A percentile compares a stretch with the other conserved stretches of the same genome.
Evolutionary conservation across 805 yeast genomes (phyloP).

Genomic region (Kodamaea hsintzibuensis): DNA sequence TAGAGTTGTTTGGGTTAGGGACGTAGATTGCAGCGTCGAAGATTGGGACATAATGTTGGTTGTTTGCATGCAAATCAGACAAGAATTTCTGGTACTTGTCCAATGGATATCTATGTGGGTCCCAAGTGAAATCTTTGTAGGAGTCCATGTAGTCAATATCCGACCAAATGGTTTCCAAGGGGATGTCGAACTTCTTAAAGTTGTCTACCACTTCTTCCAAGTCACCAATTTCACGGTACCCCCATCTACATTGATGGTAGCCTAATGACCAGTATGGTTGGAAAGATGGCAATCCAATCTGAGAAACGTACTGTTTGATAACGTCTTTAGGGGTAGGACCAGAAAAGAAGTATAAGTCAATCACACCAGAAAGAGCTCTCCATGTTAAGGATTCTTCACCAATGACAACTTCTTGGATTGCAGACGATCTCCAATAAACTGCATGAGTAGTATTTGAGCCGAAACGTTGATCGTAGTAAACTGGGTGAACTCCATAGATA

Average conservation of each 20-base stretch:
- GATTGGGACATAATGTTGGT: slow-evolving; percentile 27
- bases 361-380: slow-evolving; percentile 28
- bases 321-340: slow-evolving; percentile 26
- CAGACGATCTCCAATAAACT: slow-evolving; percentile 31
- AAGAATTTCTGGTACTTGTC: slow-evolving; percentile 18
- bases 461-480: slow-evolving; percentile 28
- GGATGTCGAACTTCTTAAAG: slow-evolving; percentile 19
- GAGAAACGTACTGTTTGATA: slow-evolving; percentile 21
- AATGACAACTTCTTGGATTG: slow-evolving; percentile 28
- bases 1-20: slow-evolving; percentile 23
- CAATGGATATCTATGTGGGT: slow-evolving; percentile 22
- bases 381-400: slow-evolving; percentile 27
- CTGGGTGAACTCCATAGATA: slow-evolving; percentile 34
- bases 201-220: slow-evolving; percentile 19
- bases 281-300: slow-evolving; percentile 24
- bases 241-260: slow-evolving; percentile 29
- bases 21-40: slow-evolving; percentile 28
- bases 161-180: slow-evolving; percentile 26
- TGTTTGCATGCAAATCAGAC: slow-evolving; percentile 17
- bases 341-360: slow-evolving; percentile 27
- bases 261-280: slow-evolving; percentile 30
- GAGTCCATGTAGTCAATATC: slow-evolving; percentile 29
- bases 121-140: slow-evolving; percentile 25
- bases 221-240: slow-evolving; percentile 19
- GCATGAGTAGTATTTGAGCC: slow-evolving; percentile 25